Base-by-base conservation (phyloP, 2,329 filamentous ascomycete species). In the Dendrostoma leiphaemia region DNA sequence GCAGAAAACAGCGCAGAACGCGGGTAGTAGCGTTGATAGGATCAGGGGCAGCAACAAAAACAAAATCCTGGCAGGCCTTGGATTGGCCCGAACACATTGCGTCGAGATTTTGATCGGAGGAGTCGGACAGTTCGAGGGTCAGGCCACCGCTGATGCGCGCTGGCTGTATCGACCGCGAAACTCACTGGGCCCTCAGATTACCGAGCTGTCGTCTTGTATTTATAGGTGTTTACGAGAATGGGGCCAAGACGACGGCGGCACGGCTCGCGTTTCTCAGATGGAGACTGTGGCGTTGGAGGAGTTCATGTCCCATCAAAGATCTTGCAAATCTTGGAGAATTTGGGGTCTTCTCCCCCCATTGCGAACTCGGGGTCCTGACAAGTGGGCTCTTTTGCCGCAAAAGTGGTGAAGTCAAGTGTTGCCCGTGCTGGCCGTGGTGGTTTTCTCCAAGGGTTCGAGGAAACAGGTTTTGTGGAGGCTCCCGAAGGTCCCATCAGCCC, bases 291-390 rank as follows among this genome's bases (percentile, higher is more conserved):
- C 48, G 44, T 46, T 55, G 23, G 44, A 53, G 50, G 54, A 55
- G 52, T 51, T 41, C 52, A 51, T 45, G 47, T 34, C 51, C 47
- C 55, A 48, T 57, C 37, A 51, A 43, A 54, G 53, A 54, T 54
- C 49, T 51, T 26, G 47, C 52, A 52, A 58, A 58, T 52, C 51
- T 54, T 58, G 56, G 56, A 53, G 51, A 55, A 55, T 41, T 55
- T 58, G 56, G 56, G 47, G 56, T 46, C 23, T 48, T 41, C 37
- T 23, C 34, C 53, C 51, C 43, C 54, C 48, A 34, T n/a, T 21
- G 19, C 35, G 32, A 38, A 47, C 44, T 57, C 55, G 51, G 55
- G 55, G 55, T 51, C 55, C 43, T 54, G 46, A 28, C 41, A 43
- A 54, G 55, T 57, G 55, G 55, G 24, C 47, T 54, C 51, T 34